A percentile compares a stretch with the other conserved stretches of the same genome.
Conservation (phyloP, 192 early-diverging fungal genomes). For the Coemansia sp. region DNA sequence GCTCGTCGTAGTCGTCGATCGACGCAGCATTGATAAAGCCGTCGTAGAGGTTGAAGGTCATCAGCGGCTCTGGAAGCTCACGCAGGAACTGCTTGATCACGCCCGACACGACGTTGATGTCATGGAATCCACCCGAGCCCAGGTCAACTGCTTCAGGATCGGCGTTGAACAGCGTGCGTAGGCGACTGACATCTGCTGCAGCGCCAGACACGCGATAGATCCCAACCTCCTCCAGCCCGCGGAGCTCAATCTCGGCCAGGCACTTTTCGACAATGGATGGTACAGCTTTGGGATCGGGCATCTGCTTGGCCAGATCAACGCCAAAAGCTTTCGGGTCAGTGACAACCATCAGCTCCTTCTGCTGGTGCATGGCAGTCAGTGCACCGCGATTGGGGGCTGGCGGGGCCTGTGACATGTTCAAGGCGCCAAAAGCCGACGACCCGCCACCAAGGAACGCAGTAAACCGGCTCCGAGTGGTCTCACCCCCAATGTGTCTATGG, state of each 20-base stretch:
- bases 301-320: constrained; percentile 58
- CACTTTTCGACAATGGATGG: constrained; percentile 70
- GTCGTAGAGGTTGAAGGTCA: constrained; percentile 81
- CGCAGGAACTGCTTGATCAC: constrained; percentile 93
- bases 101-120: constrained; percentile 83
- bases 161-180: constrained; percentile 62
- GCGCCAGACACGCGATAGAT: constrained; percentile 74
- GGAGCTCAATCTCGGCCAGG: constrained; percentile 67
- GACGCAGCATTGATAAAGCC: constrained; percentile 76
- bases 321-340: constrained; percentile 63
- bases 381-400: constrained; percentile 29
- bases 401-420: constrained; percentile 28
- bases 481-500: constrained; percentile 16
- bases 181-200: constrained; percentile 60
- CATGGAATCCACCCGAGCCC: constrained; percentile 60
- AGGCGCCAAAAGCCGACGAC: constrained; percentile 35
- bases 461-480: constrained; percentile 48
- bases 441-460: constrained; percentile 49
- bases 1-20: constrained; percentile 68
- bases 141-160: constrained; percentile 61
- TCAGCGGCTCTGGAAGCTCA: constrained; percentile 88
- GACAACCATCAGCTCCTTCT: constrained; percentile 9
- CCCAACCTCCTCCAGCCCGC: constrained; percentile 72
- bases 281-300: constrained; percentile 57
- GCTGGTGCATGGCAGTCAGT: constrained; percentile 17